Conservation (phyloP, 345 rosid species). For the Cardiospermum halicacabum region DNA sequence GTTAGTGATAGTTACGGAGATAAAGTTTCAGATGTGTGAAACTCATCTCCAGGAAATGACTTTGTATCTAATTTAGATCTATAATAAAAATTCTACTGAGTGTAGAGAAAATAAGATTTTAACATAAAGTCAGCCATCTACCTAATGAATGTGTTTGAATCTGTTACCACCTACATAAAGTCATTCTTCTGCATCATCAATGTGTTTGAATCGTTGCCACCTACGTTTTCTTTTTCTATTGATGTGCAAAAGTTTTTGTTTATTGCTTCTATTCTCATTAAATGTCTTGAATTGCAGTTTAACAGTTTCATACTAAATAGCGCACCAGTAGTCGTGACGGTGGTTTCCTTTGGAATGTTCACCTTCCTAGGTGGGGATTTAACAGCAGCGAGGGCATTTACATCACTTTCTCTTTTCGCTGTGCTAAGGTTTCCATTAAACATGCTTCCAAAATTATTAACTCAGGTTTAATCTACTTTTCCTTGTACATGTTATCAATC, state of each 20-base stretch:
- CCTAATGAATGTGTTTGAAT: no score
- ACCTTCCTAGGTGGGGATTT: conserved; percentile 91
- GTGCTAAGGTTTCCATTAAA: conserved; percentile 74
- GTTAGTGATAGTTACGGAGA: no score
- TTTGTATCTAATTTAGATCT: no score
- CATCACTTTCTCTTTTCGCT: conserved; percentile 89
- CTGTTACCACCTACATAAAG: no score
- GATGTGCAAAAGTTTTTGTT: neutral
- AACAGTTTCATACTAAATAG: conserved; percentile 83
- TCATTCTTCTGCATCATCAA: no score
- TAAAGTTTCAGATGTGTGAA: no score
- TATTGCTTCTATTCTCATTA: conserved; percentile 5
- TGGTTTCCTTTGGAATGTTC: conserved; percentile 80
- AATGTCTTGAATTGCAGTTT: conserved; percentile 48
- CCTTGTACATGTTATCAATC: neutral
- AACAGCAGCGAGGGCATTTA: conserved; percentile 94
- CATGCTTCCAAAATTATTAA: conserved; percentile 79
- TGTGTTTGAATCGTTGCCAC: no score
- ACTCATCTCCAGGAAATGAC: no score
- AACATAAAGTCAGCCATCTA: no score
- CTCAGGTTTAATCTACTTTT: conserved; percentile 53
- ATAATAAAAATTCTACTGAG: no score
- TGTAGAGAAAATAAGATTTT: no score
- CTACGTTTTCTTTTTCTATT: no score
- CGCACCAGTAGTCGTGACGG: conserved; percentile 80